Percentiles rank a stretch among this genome's conserved stretches.
These are phyloP conservation scores for Lagenidium sp. DNA, from an alignment of 352 stramenopile genomes.

Conservation along the genomic window DNA sequence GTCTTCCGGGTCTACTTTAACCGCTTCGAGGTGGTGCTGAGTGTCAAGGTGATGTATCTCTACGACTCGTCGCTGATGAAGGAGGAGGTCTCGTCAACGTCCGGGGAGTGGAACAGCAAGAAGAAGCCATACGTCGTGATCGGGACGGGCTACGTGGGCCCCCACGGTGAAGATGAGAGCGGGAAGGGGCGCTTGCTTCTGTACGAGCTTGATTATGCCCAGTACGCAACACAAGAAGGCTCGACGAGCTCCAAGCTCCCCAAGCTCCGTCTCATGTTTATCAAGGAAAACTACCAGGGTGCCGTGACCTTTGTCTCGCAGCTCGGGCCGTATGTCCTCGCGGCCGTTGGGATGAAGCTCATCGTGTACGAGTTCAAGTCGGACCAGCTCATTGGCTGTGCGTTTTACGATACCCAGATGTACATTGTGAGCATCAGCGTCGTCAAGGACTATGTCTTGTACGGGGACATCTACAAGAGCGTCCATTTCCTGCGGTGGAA, in stretches of 20 bases:
- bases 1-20: slow-evolving; percentile 84
- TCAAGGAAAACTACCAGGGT: slow-evolving; percentile 81
- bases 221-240: slow-evolving; percentile 73
- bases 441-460: slow-evolving; percentile 82
- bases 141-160: slow-evolving; percentile 73
- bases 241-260: slow-evolving; percentile 69
- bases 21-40: slow-evolving; percentile 78
- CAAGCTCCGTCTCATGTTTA: slow-evolving; percentile 74
- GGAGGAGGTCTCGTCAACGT: slow-evolving; percentile 53
- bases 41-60: slow-evolving; percentile 79
- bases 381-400: slow-evolving; percentile 76
- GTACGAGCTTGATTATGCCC: slow-evolving; percentile 84
- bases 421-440: slow-evolving; percentile 80
- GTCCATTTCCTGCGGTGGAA: slow-evolving; percentile 85
- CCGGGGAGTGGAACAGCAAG: slow-evolving; percentile 63
- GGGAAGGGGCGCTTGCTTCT: slow-evolving; percentile 72
- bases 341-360: slow-evolving; percentile 77
- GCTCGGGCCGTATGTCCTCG: slow-evolving; percentile 76
- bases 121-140: slow-evolving; percentile 79
- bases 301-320: slow-evolving; percentile 71
- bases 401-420: slow-evolving; percentile 85
- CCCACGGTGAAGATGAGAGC: slow-evolving; percentile 82
- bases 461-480: slow-evolving; percentile 85
- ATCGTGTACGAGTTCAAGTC: slow-evolving; percentile 89
- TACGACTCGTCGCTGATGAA: slow-evolving; percentile 78